phyloP scores from a whole-genome alignment of 2,329 filamentous ascomycete genomes.

The Aureobasidium mangrovei region DNA sequence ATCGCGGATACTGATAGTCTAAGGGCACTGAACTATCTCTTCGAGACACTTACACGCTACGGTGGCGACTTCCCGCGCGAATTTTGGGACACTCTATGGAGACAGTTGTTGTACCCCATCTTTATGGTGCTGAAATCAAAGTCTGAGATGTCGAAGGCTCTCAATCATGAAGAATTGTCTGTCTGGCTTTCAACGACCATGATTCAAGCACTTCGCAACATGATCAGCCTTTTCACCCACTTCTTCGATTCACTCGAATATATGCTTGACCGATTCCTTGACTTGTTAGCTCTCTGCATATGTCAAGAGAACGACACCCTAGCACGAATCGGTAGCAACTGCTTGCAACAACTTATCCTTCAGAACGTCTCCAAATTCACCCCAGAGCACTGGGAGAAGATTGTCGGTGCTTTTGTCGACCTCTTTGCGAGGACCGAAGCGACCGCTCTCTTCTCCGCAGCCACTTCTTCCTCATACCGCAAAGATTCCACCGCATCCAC shows the following conservation, averaged over 20 bases:
- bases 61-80: slow-evolving; percentile 85
- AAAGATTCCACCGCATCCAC: slow-evolving; percentile 15
- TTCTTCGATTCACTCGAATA: slow-evolving; percentile 95
- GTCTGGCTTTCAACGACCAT: slow-evolving; percentile 99
- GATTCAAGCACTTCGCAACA: slow-evolving; percentile 95
- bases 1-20: slow-evolving; percentile 1
- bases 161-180: slow-evolving; percentile 92
- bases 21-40: slow-evolving; percentile 85
- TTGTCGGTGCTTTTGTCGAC: slow-evolving; percentile 92
- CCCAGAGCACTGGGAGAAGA: slow-evolving; percentile 80
- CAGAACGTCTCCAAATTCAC: slow-evolving; percentile 94
- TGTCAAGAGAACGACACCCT: slow-evolving; percentile 99
- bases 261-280: slow-evolving; percentile 96
- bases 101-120: slow-evolving; percentile 92
- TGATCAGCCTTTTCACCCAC: slow-evolving; percentile 98
- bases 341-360: slow-evolving; percentile 88
- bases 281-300: slow-evolving; percentile 89
- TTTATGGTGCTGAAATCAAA: slow-evolving; percentile 97
- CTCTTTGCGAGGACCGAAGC: slow-evolving; percentile 92
- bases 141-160: slow-evolving; percentile 89
- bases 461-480: slow-evolving; percentile 39
- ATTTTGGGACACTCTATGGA: slow-evolving; percentile 98
- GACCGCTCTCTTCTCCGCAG: slow-evolving; percentile 88
- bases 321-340: slow-evolving; percentile 95
- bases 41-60: slow-evolving; percentile 83